These are phyloP conservation scores for Candida verbasci DNA, from an alignment of 805 yeast species.

Conservation along the genomic window DNA sequence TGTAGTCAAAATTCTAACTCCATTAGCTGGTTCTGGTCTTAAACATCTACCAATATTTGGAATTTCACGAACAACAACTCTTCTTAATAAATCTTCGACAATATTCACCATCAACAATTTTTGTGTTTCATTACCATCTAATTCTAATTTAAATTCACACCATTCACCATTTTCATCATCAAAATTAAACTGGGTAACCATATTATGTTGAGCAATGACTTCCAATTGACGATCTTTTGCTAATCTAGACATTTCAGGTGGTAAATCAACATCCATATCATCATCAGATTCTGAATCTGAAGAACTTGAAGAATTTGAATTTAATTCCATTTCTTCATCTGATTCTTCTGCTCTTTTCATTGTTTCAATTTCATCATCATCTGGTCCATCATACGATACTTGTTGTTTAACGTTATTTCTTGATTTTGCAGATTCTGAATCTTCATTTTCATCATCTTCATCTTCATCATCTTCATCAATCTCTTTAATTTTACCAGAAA, in stretches of 20 bases:
- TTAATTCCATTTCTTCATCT: constrained; percentile 53
- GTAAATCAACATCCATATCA: constrained; percentile 30
- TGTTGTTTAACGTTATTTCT: constrained; percentile 66
- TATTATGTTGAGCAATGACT: constrained; percentile 66
- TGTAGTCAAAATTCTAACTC: constrained; percentile 76
- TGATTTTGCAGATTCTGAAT: constrained; percentile 55
- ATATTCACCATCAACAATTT: constrained; percentile 96
- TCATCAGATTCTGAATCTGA: constrained; percentile 27
- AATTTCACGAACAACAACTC: constrained; percentile 88
- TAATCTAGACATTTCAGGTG: constrained; percentile 41
- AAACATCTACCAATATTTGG: constrained; percentile 90
- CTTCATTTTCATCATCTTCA: constrained; percentile 58
- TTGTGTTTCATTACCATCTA: constrained; percentile 73
- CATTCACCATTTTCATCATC: constrained; percentile 86
- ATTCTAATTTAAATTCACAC: constrained; percentile 86
- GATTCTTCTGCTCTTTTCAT: constrained; percentile 81
- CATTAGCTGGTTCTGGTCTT: constrained; percentile 58
- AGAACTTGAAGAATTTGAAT: constrained; percentile 33
- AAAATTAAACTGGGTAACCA: constrained; percentile 77
- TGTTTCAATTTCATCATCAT: constrained; percentile 89
- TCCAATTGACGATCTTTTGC: constrained; percentile 86
- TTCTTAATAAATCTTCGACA: constrained; percentile 85
- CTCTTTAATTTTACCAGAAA: constrained; percentile 25
- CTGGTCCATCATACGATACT: constrained; percentile 91
- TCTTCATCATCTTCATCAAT: constrained; percentile 50